Evolutionary conservation across 2,329 filamentous ascomycete species (phyloP).

Genomic region (Emmonsiellopsis sp.): DNA sequence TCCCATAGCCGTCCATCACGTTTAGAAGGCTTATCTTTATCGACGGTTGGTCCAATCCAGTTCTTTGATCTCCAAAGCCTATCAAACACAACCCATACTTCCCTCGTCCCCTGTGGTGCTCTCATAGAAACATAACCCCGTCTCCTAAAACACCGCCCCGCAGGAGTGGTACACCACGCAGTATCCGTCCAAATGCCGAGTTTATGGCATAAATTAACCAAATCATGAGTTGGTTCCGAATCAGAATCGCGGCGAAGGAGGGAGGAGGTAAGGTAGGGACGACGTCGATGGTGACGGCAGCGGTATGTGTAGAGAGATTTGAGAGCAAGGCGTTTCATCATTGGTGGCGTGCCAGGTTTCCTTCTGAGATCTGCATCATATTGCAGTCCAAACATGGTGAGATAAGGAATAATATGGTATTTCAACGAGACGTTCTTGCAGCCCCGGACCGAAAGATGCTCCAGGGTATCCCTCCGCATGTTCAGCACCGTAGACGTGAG

Average conservation of each 20-base stretch:
- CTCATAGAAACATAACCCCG: slow-evolving; percentile 49
- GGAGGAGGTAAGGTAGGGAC: slow-evolving; percentile 49
- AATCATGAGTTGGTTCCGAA: slow-evolving; percentile 51
- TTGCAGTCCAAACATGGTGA: slow-evolving; percentile 38
- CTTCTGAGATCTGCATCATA: slow-evolving; percentile 36
- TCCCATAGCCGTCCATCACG: slow-evolving; percentile 48
- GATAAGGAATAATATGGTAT: slow-evolving; percentile 53
- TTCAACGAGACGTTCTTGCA: slow-evolving; percentile 58
- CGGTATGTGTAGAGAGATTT: slow-evolving; percentile 54
- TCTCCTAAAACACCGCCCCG: slow-evolving; percentile 45
- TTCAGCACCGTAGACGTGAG: slow-evolving; percentile 47
- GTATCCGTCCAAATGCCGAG: slow-evolving; percentile 53
- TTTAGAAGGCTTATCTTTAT: slow-evolving; percentile 20
- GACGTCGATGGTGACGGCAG: slow-evolving; percentile 51
- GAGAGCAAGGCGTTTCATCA: slow-evolving; percentile 39
- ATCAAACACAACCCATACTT: slow-evolving; percentile 55
- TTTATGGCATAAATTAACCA: slow-evolving; percentile 49
- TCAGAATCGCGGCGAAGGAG: slow-evolving; percentile 48
- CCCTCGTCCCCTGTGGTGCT: slow-evolving; percentile 44
- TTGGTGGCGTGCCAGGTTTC: slow-evolving; percentile 22
- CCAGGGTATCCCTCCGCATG: slow-evolving; percentile 44
- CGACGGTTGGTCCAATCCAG: slow-evolving; percentile 41
- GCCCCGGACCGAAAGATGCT: slow-evolving; percentile 51
- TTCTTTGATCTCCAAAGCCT: slow-evolving; percentile 51
- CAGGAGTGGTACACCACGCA: slow-evolving; percentile 51